Base-by-base conservation (phyloP, 805 yeast genomes). In the Tetrapisispora fleetii region DNA sequence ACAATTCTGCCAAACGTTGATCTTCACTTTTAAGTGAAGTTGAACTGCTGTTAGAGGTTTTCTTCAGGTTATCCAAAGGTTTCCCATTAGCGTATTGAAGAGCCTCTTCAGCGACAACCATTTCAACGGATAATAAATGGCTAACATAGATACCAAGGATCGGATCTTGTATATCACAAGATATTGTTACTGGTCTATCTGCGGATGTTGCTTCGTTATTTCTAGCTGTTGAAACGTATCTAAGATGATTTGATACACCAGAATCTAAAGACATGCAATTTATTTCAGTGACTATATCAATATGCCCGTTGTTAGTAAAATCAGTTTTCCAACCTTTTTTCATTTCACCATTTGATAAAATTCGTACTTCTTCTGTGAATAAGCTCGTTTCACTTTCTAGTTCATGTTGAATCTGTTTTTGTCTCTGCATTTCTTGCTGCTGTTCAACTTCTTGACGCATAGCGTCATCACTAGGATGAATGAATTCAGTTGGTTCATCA, bases 241-340 rank as follows among this genome's bases (percentile, higher is more conserved):
- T 70, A 2, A 72, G 58, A 42, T 79, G 79, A 33, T 70, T 70
- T 14, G 70, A 62, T 0, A 76, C 65, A 5, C 77, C 77, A 45
- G 88, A 78, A 10, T 81, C 71, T 45, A 83, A 67, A 46, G 76
- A 71, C 68, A 76, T 72, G 22, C 85, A 77, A 18, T 77, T 74
- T 37, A 85, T 76, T 40, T 85, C 87, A 0, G 85, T 87, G 30
- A 83, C 81, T 42, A 89, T 64, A 64, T 88, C 96, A 51, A 90
- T 81, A 48, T 78, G 74, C 5, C 99, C 99, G 41, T 74, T 74
- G 39, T 80, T 83, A 6, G 80, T 67, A 62, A 83, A 90, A 65
- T 93, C 99, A 1, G 93, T 80, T 64, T 93, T 93, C 99, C 99
- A 93, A 3, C 99, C 99, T 30, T 77, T 73, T 60, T 85, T 86